Evolutionary conservation across 164 flowering plant species (phyloP).

Genomic region (Akebia trifoliata): DNA sequence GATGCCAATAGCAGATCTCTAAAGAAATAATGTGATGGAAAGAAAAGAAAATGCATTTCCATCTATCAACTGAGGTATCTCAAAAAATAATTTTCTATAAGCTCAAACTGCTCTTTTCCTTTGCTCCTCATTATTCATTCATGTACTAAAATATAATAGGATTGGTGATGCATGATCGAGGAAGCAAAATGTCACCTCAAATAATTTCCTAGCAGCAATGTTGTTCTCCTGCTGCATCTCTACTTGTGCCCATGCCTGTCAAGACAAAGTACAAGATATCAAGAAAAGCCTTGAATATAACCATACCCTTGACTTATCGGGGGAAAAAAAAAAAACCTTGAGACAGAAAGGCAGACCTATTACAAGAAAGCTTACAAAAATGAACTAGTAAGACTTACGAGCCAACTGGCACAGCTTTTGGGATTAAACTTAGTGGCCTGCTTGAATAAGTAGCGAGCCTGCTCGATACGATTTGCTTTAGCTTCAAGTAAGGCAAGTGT

Average conservation of each 20-base stretch:
- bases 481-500: conserved; percentile 89
- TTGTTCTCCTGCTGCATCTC: conserved; percentile 74
- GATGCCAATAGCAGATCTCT: no score
- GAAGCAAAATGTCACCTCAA: conserved; percentile 54
- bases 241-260: conserved; percentile 91
- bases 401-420: conserved; percentile 98
- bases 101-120: neutral
- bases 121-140: neutral
- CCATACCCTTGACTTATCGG: no score
- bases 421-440: conserved; percentile 89
- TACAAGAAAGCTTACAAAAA: neutral
- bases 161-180: neutral
- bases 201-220: conserved; percentile 52
- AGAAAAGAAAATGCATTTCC: neutral
- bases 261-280: conserved; percentile 5
- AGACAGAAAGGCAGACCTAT: neutral
- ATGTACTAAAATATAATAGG: neutral
- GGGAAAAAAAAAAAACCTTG: no score
- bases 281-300: neutral
- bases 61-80: neutral
- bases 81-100: neutral
- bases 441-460: conserved; percentile 75
- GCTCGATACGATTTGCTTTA: conserved; percentile 66
- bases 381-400: conserved; percentile 48
- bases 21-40: conserved; percentile 3